A percentile compares a stretch with the other conserved stretches of the same genome.
Evolutionary conservation across 768 basidiomycete genomes (phyloP).

Genomic region (Termitomyces sp.): DNA sequence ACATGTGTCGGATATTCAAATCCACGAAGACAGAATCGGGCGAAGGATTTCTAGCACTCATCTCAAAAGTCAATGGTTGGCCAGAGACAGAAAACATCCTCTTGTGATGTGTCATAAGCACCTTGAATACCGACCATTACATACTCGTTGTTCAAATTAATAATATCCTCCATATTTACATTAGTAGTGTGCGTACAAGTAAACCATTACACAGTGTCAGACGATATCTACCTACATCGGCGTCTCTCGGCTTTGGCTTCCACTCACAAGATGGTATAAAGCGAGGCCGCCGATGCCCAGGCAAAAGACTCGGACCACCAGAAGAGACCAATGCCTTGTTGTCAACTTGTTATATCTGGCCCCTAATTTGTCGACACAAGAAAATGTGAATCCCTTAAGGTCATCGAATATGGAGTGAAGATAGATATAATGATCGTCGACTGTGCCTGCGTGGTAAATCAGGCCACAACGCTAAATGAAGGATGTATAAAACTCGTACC

Average conservation of each 20-base stretch:
- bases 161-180: not conserved
- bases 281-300: conserved; percentile 24
- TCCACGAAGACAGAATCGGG: no score
- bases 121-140: no score
- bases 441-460: conserved; percentile 15
- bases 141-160: not conserved
- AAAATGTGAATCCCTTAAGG: conserved; percentile 28
- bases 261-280: conserved; percentile 21
- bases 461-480: not conserved
- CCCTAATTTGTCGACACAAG: conserved; percentile 29
- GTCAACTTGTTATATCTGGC: conserved; percentile 34
- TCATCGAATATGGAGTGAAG: conserved; percentile 29
- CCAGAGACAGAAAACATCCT: no score
- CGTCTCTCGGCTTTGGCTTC: not conserved
- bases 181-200: not conserved
- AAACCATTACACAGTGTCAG: not conserved
- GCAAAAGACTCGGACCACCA: conserved; percentile 25
- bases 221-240: not conserved
- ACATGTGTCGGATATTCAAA: no score
- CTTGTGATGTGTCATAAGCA: not conserved
- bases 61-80: no score
- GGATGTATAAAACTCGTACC: conserved; percentile 16
- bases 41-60: not conserved
- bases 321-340: conserved; percentile 24
- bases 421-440: conserved; percentile 25